phyloP scores from a whole-genome alignment of 2,329 filamentous ascomycete genomes.

The Epichloe bromicola region DNA sequence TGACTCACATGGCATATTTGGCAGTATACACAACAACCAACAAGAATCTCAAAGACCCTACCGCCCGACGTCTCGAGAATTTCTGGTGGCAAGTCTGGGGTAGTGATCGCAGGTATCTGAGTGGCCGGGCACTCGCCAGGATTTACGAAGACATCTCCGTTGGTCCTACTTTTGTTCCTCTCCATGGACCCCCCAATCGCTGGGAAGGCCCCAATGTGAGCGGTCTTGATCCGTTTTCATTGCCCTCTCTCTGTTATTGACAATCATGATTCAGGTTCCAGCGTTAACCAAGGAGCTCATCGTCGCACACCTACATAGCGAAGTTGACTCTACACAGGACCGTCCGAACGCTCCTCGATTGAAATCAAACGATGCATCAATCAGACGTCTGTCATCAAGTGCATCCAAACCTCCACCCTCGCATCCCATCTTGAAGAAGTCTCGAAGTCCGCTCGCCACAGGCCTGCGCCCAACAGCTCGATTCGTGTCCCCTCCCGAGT shows the following conservation, averaged over 20 bases:
- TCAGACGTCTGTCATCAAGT: conserved; percentile 24
- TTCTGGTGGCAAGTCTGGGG: conserved; percentile 57
- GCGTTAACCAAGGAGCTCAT: conserved; percentile 18
- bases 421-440: conserved; percentile 49
- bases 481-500: conserved; percentile 42
- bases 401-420: conserved; percentile 31
- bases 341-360: conserved; percentile 5
- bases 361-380: conserved; percentile 11
- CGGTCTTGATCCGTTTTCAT: conserved; percentile 5
- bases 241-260: neutral
- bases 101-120: conserved; percentile 39
- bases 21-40: conserved; percentile 49
- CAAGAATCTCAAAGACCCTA: conserved; percentile 46
- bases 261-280: conserved; percentile 11
- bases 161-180: conserved; percentile 43
- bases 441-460: conserved; percentile 37
- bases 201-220: conserved; percentile 37
- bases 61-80: conserved; percentile 47
- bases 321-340: conserved; percentile 5
- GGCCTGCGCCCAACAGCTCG: conserved; percentile 46
- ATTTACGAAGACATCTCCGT: conserved; percentile 46
- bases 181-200: conserved; percentile 39
- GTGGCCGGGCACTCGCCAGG: conserved; percentile 39
- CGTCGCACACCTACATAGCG: conserved; percentile 11
- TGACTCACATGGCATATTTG: neutral